Base-by-base conservation (phyloP, 1,284 basidiomycete genomes). In the Exobasidium cylindrosporum region DNA sequence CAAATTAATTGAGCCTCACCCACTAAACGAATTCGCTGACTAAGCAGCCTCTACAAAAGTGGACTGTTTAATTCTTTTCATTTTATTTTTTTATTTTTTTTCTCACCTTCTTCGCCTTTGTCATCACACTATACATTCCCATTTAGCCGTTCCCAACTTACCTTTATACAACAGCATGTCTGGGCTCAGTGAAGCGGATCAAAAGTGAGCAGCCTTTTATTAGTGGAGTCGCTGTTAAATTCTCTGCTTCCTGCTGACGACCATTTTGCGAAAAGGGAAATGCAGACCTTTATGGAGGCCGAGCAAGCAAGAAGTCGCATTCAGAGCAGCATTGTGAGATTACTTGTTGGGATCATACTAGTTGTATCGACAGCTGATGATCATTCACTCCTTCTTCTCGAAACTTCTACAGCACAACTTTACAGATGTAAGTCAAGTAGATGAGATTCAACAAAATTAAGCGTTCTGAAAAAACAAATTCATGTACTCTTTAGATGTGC, bases 261-360 rank as follows among this genome's bases (percentile, higher is more conserved):
- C 23, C 13, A 11, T 4, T 23, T 0, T 21, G 29, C 14, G 7
- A 40, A 13, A 7, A 57, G 40, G 32, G 94, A 97, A 81, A 86
- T 97, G 61, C 83, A 87, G 58, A 80, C 83, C 31, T 95, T 94
- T 82, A 83, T 97, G 63, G 91, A 93, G 73, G 86, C 87, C 68
- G 89, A 96, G 81, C 92, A 95, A 81, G 87, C 89, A 7, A 89
- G 91, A 82, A 89, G 90, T 49, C 85, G 87, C 68, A 78, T 94
- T 43, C 88, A 95, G 77, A 83, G 81, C 24, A 80, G 79, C 17
- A 82, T 83, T 35, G 35, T 40, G 35, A 40, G 35, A 10, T 17
- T 40, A 7, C 17, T 40, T 40, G 35, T 10, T n/a, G n/a, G n/a
- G n/a, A n/a, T n/a, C n/a, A n/a, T n/a, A n/a, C n/a, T n/a, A n/a